Percentiles rank a stretch among this genome's conserved stretches.
Conservation (phyloP, 1,139 yeast species). For the Saccharomyces hybrid region DNA sequence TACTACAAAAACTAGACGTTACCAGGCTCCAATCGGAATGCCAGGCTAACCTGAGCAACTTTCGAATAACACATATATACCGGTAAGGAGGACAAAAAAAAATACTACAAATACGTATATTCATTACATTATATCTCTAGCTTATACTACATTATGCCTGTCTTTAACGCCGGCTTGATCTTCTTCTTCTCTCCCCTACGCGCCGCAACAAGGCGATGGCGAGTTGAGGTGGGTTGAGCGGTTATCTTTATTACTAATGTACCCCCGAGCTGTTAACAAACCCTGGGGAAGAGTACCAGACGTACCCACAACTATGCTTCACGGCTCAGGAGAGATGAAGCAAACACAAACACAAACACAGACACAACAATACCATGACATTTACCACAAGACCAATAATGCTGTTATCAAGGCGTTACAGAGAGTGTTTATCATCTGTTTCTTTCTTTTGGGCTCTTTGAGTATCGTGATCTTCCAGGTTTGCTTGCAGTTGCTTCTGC, state of each 20-base stretch:
- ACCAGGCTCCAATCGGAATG: not conserved
- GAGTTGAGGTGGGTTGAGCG: not conserved
- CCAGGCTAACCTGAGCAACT: not conserved
- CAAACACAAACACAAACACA: not conserved
- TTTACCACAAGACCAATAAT: not conserved
- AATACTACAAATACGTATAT: not conserved
- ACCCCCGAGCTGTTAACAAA: not conserved
- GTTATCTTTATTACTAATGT: not conserved
- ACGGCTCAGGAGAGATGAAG: not conserved
- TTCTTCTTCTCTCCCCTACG: not conserved
- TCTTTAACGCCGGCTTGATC: not conserved
- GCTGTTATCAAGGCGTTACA: not conserved
- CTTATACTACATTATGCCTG: not conserved
- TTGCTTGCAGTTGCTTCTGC: not conserved
- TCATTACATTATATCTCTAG: not conserved
- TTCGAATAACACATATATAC: not conserved
- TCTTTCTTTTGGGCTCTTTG: not conserved
- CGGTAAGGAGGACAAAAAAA: not conserved
- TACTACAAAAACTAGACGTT: conserved; percentile 43
- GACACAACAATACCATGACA: not conserved
- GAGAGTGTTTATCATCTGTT: not conserved
- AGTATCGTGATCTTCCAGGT: not conserved
- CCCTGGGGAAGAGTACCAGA: not conserved
- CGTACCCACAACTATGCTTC: not conserved
- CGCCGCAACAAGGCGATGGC: not conserved